Conservation (phyloP, 345 rosid genomes). For the Lepidium aucheri region DNA sequence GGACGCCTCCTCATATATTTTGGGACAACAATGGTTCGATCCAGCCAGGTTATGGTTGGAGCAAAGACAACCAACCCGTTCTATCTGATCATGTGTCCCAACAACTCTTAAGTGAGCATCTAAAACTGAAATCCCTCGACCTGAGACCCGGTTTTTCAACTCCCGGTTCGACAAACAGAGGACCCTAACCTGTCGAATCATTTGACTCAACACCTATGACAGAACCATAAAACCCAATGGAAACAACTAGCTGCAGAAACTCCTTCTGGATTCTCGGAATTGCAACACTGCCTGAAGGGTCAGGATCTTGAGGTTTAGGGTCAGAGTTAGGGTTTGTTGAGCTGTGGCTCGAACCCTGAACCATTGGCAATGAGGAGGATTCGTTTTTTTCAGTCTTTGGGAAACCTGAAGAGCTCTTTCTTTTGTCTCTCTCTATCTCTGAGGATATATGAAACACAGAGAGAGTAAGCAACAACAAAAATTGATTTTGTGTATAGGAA, state of each 20-base stretch:
- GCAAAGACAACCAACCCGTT: conserved; percentile 41
- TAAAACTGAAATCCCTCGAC: conserved; percentile 45
- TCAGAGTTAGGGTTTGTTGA: conserved; percentile 7
- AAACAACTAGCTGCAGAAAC: conserved; percentile 18
- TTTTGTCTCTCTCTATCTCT: conserved; percentile 2
- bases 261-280: neutral
- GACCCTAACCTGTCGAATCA: conserved; percentile 21
- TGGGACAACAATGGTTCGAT: conserved; percentile 37
- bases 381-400: conserved; percentile 7
- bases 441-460: neutral
- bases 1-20: conserved; percentile 45
- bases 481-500: conserved; percentile 27
- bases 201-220: conserved; percentile 17
- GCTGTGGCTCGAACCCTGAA: neutral
- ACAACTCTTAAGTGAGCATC: conserved; percentile 54
- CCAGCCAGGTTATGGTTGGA: conserved; percentile 33
- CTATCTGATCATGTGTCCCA: conserved; percentile 60
- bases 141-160: conserved; percentile 38
- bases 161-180: conserved; percentile 35
- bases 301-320: conserved; percentile 9
- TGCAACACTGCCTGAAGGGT: conserved; percentile 9
- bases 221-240: conserved; percentile 18
- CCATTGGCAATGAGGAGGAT: conserved; percentile 17
- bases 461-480: conserved; percentile 13
- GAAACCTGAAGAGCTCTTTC: conserved; percentile 14